Evolutionary conservation across 2,329 filamentous ascomycete species (phyloP).

Genomic region (Xylaria sp.): DNA sequence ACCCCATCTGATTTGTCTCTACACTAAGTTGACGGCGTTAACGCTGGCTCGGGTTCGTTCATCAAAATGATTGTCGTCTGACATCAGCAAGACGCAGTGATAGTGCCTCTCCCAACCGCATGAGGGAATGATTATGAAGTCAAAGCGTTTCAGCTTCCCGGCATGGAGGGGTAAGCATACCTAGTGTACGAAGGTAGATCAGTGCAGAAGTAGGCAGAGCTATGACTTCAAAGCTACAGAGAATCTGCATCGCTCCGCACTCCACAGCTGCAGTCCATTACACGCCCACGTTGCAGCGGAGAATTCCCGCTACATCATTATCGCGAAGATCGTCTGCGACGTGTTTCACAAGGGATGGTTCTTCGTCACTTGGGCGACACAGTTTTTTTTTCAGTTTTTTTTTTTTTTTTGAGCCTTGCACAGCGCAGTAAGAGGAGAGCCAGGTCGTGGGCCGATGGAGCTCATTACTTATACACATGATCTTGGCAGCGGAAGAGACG

Average conservation of each 20-base stretch:
- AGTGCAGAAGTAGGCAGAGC: not conserved
- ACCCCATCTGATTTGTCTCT: slow-evolving; percentile 6
- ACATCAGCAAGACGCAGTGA: slow-evolving; percentile 34
- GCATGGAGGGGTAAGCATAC: slow-evolving; percentile 25
- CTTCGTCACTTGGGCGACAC: slow-evolving; percentile 20
- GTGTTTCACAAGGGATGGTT: slow-evolving; percentile 28
- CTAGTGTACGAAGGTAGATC: not conserved
- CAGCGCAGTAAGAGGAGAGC: not conserved
- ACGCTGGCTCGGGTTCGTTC: not conserved
- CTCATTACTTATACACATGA: slow-evolving; percentile 33
- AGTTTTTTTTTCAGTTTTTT: not conserved
- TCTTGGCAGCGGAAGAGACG: slow-evolving; percentile 38
- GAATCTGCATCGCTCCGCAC: slow-evolving; percentile 33
- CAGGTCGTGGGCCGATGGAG: slow-evolving; percentile 34
- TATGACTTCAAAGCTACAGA: slow-evolving; percentile 23
- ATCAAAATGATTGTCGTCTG: slow-evolving; percentile 35
- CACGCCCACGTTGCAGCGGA: slow-evolving; percentile 19
- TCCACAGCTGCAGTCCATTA: slow-evolving; percentile 22
- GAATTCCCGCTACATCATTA: slow-evolving; percentile 20
- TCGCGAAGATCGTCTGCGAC: slow-evolving; percentile 25
- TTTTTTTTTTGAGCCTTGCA: too few species aligned
- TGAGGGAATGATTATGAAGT: slow-evolving; percentile 31
- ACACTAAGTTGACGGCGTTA: not conserved
- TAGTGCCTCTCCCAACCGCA: slow-evolving; percentile 32
- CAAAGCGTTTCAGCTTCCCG: slow-evolving; percentile 25